Percentiles rank a stretch among this genome's conserved stretches.
Evolutionary conservation across 441 rosid species (phyloP).

Genomic region (Dalechampia spathulata): DNA sequence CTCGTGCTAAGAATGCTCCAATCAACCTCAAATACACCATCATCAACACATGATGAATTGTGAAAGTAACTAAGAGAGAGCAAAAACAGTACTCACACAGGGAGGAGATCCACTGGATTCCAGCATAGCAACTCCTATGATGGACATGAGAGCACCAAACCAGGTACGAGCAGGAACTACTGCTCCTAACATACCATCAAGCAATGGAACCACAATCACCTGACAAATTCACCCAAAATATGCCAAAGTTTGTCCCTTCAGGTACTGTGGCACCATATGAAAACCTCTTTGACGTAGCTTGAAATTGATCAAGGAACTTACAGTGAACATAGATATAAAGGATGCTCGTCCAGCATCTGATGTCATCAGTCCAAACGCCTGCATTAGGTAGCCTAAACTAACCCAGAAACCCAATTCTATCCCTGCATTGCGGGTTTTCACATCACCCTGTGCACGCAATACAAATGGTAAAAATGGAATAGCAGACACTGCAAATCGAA

Average conservation of each 20-base stretch:
- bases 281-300: slow-evolving; percentile 1
- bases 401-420: slow-evolving; percentile 64
- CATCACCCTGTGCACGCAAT: slow-evolving; percentile 30
- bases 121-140: slow-evolving; percentile 48
- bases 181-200: slow-evolving; percentile 66
- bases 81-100: slow-evolving; percentile 26
- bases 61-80: slow-evolving; percentile 5
- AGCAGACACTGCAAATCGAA: slow-evolving; percentile 43
- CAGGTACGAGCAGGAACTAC: slow-evolving; percentile 49
- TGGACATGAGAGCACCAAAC: slow-evolving; percentile 55
- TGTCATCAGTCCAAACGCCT: slow-evolving; percentile 51
- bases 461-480: slow-evolving; percentile 48
- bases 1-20: background rate
- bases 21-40: background rate
- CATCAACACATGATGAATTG: background rate
- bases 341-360: slow-evolving; percentile 67
- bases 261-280: slow-evolving; percentile 4
- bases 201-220: slow-evolving; percentile 65
- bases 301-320: slow-evolving; percentile 23
- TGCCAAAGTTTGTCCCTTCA: slow-evolving; percentile 14
- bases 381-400: slow-evolving; percentile 52
- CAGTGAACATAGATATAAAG: slow-evolving; percentile 51
- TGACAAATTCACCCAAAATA: slow-evolving; percentile 22
- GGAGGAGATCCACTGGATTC: slow-evolving; percentile 66
- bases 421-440: slow-evolving; percentile 43